Evolutionary conservation across 768 basidiomycete genomes (phyloP).

Genomic region (Piloderma croceum): DNA sequence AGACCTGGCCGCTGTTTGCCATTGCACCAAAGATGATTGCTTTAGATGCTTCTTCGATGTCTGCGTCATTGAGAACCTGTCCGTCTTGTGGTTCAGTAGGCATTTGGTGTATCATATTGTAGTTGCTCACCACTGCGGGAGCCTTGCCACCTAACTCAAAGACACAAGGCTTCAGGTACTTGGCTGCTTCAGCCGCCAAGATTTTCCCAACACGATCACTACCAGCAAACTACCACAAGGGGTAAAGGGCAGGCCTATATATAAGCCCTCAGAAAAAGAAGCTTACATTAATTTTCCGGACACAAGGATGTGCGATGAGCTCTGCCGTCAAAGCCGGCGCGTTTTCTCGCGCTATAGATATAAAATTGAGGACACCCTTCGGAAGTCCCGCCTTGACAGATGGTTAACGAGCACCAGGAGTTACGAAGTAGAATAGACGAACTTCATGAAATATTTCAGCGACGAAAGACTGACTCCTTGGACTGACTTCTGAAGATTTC

Average conservation of each 20-base stretch:
- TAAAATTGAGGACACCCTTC: constrained; percentile 50
- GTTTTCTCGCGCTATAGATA: constrained; percentile 40
- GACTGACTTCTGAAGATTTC: constrained; percentile 47
- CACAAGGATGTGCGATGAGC: constrained; percentile 49
- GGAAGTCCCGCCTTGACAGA: constrained; percentile 51
- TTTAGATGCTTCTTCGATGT: constrained; percentile 48
- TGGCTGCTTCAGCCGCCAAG: constrained; percentile 50
- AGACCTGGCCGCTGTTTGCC: constrained; percentile 48
- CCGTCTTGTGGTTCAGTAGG: background rate
- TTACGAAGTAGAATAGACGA: background rate
- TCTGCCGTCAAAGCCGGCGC: constrained; percentile 41
- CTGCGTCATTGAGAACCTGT: constrained; percentile 48
- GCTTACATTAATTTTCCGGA: constrained; percentile 49
- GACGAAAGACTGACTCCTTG: constrained; percentile 41
- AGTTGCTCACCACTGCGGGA: constrained; percentile 40
- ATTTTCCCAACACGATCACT: constrained; percentile 49
- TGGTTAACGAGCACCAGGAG: background rate
- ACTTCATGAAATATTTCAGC: constrained; percentile 44
- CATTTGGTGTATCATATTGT: background rate
- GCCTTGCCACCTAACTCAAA: constrained; percentile 54
- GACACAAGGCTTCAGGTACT: constrained; percentile 48
- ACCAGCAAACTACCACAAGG: constrained; percentile 55
- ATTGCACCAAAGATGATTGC: constrained; percentile 41
- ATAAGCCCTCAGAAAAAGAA: no score
- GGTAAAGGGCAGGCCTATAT: background rate